These are phyloP conservation scores for Candida sithepensis DNA, from an alignment of 805 yeast genomes.

Conservation along the genomic window DNA sequence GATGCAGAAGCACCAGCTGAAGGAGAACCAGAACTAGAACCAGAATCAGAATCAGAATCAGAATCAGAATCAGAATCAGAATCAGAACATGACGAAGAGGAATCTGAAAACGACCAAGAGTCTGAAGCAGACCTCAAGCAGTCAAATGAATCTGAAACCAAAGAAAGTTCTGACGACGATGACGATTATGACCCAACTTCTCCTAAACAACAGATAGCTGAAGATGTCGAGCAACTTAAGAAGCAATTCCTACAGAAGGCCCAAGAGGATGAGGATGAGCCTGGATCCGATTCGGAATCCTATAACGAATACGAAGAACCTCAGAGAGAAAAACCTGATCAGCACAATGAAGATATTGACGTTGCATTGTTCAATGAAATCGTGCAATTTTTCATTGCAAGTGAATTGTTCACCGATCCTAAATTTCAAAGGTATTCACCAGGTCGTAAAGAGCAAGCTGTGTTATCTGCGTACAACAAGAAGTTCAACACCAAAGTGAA, in stretches of 20 bases:
- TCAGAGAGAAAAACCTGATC: slow-evolving; percentile 1
- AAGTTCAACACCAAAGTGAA: slow-evolving; percentile 22
- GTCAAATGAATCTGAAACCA: not conserved
- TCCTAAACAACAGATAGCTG: not conserved
- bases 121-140: not conserved
- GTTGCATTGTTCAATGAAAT: slow-evolving; percentile 34
- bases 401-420: slow-evolving; percentile 32
- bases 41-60: slow-evolving; percentile 4
- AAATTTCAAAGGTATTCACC: slow-evolving; percentile 33
- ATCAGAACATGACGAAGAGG: not conserved
- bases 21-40: not conserved
- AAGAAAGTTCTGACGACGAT: not conserved
- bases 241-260: slow-evolving; percentile 1
- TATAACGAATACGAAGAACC: not conserved
- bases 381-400: slow-evolving; percentile 27
- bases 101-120: not conserved
- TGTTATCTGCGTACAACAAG: slow-evolving; percentile 33
- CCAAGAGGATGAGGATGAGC: not conserved
- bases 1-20: not conserved
- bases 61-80: slow-evolving; percentile 1
- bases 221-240: slow-evolving; percentile 1
- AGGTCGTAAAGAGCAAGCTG: slow-evolving; percentile 30
- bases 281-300: not conserved
- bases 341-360: slow-evolving; percentile 33
- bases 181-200: slow-evolving; percentile 14